A percentile compares a stretch with the other conserved stretches of the same genome.
Evolutionary conservation across 2,329 filamentous ascomycete species (phyloP).

Genomic region (Fusarium napiforme): DNA sequence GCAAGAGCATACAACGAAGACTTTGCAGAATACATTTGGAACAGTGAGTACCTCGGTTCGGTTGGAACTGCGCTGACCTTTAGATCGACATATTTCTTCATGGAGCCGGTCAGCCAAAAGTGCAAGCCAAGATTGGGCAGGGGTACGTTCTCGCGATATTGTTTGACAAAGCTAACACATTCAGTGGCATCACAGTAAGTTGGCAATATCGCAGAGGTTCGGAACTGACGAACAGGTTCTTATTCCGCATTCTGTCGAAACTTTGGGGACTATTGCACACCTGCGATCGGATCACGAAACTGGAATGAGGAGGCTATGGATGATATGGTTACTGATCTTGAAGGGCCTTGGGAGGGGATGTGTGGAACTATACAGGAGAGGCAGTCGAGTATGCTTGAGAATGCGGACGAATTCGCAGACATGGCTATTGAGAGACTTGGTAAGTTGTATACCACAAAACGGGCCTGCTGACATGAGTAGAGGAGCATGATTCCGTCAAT

Average conservation of each 20-base stretch:
- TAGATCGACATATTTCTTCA: neutral
- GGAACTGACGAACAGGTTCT: slow-evolving; percentile 34
- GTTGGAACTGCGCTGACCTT: accelerated
- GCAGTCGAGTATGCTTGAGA: neutral
- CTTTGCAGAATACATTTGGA: slow-evolving; percentile 20
- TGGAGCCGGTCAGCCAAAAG: slow-evolving; percentile 39
- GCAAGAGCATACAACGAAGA: slow-evolving; percentile 9
- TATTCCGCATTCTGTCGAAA: slow-evolving; percentile 58
- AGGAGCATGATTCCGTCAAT: neutral
- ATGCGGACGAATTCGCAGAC: neutral
- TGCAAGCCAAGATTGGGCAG: slow-evolving; percentile 48
- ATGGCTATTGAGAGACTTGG: slow-evolving; percentile 28
- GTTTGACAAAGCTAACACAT: slow-evolving; percentile 1
- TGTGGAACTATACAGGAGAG: neutral
- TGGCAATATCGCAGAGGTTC: neutral
- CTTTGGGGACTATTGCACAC: slow-evolving; percentile 51
- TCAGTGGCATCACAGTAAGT: slow-evolving; percentile 46
- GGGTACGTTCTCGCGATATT: slow-evolving; percentile 45
- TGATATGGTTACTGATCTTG: slow-evolving; percentile 50
- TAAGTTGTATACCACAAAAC: neutral
- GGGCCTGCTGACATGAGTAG: neutral
- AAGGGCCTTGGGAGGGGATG: slow-evolving; percentile 47
- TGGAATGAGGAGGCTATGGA: slow-evolving; percentile 60
- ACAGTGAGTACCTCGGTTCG: neutral
- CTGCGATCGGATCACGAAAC: slow-evolving; percentile 42